Conservation (phyloP, 768 basidiomycete genomes). For the Lactarius hatsudake region DNA sequence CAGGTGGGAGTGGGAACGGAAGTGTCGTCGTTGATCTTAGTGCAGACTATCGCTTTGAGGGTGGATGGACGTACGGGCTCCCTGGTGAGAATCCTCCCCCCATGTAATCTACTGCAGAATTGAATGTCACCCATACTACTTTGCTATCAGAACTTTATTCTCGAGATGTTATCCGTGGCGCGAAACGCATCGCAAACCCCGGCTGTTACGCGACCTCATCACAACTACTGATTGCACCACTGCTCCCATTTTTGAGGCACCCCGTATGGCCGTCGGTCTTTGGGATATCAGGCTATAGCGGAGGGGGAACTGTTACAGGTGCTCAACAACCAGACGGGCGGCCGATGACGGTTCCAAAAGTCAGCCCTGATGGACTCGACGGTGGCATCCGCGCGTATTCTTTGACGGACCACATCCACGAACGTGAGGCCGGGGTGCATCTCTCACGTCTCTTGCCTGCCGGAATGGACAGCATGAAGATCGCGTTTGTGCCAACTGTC, state of each 20-base stretch:
- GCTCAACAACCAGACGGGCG: conserved; percentile 61
- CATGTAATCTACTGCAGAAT: conserved; percentile 36
- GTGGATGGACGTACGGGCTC: conserved; percentile 95
- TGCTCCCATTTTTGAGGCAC: conserved; percentile 66
- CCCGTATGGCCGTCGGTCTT: conserved; percentile 77
- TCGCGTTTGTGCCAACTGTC: conserved; percentile 87
- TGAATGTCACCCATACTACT: conserved; percentile 37
- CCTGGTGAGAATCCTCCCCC: conserved; percentile 79
- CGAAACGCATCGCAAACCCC: conserved; percentile 93
- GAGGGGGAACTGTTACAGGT: conserved; percentile 83
- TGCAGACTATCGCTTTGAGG: conserved; percentile 94
- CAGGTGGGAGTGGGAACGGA: conserved; percentile 37
- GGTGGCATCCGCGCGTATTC: conserved; percentile 83
- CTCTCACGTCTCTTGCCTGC: conserved; percentile 58
- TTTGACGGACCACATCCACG: conserved; percentile 97
- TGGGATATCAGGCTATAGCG: conserved; percentile 91
- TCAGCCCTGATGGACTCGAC: conserved; percentile 68
- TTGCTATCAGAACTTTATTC: conserved; percentile 75
- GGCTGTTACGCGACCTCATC: conserved; percentile 95
- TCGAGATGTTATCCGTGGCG: conserved; percentile 58
- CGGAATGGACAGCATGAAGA: conserved; percentile 40
- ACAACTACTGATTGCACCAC: conserved; percentile 88
- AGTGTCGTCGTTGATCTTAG: conserved; percentile 90
- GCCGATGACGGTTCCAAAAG: conserved; percentile 77
- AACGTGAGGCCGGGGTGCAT: conserved; percentile 89